phyloP scores from a whole-genome alignment of 495 filamentous ascomycete genomes.

The Xylaria grammica region DNA sequence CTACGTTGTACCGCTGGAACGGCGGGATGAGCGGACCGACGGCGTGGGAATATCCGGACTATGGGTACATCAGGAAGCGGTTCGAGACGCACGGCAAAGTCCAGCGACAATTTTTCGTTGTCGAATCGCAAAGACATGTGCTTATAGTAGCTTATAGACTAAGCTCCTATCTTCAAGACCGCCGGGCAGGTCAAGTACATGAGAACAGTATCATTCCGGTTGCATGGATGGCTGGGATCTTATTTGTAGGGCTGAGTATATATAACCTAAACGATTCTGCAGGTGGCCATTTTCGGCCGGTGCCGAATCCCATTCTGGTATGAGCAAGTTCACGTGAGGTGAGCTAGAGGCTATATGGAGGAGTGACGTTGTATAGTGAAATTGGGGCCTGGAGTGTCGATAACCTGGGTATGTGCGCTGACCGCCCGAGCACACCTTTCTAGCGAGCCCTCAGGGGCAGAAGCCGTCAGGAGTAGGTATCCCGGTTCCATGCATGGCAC shows the following conservation, averaged over 20 bases:
- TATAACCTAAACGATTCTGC: conserved; percentile 22
- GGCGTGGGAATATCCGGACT: not conserved
- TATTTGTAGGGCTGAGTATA: conserved; percentile 26
- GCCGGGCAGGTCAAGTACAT: not conserved
- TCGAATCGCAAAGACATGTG: not conserved
- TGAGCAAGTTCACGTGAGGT: conserved; percentile 18
- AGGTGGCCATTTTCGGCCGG: conserved; percentile 23
- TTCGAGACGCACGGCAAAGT: not conserved
- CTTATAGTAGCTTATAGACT: not conserved
- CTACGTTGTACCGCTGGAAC: not conserved
- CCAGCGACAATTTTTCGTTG: not conserved
- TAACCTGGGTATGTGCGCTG: conserved; percentile 3
- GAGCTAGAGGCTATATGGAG: conserved; percentile 18
- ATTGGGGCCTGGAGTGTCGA: conserved; percentile 12
- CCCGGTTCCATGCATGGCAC: not conserved
- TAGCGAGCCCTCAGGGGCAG: conserved; percentile 5
- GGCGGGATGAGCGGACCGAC: not conserved
- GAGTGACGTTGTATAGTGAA: conserved; percentile 8
- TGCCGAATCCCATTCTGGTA: conserved; percentile 19
- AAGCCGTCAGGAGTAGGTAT: conserved; percentile 13
- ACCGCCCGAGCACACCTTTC: conserved; percentile 15
- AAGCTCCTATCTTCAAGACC: not conserved
- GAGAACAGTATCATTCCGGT: not conserved
- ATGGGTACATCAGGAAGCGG: not conserved
- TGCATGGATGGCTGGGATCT: conserved; percentile 17